A percentile compares a stretch with the other conserved stretches of the same genome.
Conservation (phyloP, 495 filamentous ascomycete species). For the Saxophila tyrrhenica region DNA sequence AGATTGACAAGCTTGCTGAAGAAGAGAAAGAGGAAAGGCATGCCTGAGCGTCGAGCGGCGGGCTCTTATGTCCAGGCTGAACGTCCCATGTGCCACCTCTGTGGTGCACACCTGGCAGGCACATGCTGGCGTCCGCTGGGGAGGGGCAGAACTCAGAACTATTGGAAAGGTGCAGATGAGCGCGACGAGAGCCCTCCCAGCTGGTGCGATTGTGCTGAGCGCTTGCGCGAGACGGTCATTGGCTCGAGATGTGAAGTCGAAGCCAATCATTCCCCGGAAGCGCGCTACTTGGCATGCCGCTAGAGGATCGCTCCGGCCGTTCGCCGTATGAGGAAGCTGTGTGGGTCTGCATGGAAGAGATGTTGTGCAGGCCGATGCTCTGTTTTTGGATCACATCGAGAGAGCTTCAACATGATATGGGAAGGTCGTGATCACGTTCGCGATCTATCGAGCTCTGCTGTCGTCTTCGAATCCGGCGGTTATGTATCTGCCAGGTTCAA, state of each 20-base stretch:
- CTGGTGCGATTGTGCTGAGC: neutral
- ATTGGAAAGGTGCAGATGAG: slow-evolving; percentile 3
- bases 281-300: too few relatives aligned
- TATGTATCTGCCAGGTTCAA: neutral
- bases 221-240: neutral
- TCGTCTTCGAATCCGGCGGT: too few relatives aligned
- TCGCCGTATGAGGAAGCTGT: neutral
- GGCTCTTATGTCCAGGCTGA: slow-evolving; percentile 1
- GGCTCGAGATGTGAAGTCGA: neutral
- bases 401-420: neutral
- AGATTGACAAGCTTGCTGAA: slow-evolving; percentile 34
- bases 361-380: neutral
- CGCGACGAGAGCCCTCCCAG: neutral
- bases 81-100: neutral
- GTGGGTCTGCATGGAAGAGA: neutral
- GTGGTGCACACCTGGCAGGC: neutral
- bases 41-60: neutral
- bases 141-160: neutral
- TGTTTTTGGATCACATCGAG: neutral
- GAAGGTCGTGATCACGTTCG: neutral
- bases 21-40: slow-evolving; percentile 17
- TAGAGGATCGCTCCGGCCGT: neutral
- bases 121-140: neutral
- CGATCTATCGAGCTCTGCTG: neutral
- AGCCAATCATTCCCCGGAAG: neutral